Conservation (phyloP, 352 stramenopile genomes). For the Lagenidium giganteum region DNA sequence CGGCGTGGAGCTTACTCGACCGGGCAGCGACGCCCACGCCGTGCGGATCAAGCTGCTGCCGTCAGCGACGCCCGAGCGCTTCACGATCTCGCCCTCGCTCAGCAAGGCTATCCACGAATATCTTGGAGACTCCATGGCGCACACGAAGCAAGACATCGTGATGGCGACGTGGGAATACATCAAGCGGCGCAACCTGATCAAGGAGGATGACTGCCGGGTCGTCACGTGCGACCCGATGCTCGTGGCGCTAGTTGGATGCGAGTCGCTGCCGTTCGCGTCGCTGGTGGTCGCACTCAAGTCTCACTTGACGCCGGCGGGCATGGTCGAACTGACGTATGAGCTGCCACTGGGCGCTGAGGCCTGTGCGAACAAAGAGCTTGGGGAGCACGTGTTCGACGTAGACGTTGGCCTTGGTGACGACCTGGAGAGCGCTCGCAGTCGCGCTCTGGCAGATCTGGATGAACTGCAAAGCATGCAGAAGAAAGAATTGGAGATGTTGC, state of each 20-base stretch:
- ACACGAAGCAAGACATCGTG: conserved; percentile 68
- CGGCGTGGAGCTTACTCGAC: conserved; percentile 44
- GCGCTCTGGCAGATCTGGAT: conserved; percentile 42
- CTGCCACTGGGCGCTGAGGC: conserved; percentile 30
- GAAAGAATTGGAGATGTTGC: conserved; percentile 53
- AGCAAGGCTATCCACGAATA: conserved; percentile 30
- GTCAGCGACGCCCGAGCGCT: conserved; percentile 48
- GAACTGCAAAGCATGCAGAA: conserved; percentile 63
- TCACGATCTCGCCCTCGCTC: conserved; percentile 46
- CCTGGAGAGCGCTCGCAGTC: conserved; percentile 28
- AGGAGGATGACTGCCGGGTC: conserved; percentile 75
- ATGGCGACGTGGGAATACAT: conserved; percentile 78
- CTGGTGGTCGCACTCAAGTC: conserved; percentile 63
- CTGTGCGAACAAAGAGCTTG: conserved; percentile 19
- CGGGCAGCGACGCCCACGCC: conserved; percentile 39
- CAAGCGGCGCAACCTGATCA: conserved; percentile 69
- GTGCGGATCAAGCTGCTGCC: conserved; percentile 68
- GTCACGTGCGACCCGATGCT: conserved; percentile 55
- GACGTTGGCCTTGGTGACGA: conserved; percentile 52
- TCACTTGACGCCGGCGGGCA: conserved; percentile 46
- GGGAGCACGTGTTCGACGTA: conserved; percentile 56
- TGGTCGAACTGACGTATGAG: conserved; percentile 60
- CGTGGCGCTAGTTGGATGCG: conserved; percentile 51
- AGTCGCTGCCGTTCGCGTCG: conserved; percentile 62
- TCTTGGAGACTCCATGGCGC: conserved; percentile 33